Percentiles rank a stretch among this genome's conserved stretches.
Evolutionary conservation across 2,329 filamentous ascomycete species (phyloP).

Genomic region (Rugonectria rugulosa): DNA sequence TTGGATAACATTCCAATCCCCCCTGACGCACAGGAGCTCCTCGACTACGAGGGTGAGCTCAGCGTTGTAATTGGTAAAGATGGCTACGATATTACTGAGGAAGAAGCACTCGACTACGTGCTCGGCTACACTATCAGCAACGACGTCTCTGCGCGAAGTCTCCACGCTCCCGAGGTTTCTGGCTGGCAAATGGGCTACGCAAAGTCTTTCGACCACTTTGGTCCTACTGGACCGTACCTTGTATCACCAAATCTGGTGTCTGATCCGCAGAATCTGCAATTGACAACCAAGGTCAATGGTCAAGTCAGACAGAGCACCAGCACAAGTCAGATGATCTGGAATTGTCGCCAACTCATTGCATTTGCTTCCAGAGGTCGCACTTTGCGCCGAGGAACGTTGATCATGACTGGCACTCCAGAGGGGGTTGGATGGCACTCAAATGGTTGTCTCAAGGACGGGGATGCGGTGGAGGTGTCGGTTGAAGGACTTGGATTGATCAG

Average conservation of each 20-base stretch:
- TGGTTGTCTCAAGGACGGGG: too few species aligned
- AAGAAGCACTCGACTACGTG: constrained; percentile 48
- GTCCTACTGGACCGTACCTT: constrained; percentile 53
- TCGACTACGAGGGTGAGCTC: constrained; percentile 53
- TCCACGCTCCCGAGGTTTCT: too few species aligned
- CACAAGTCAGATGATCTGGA: constrained; percentile 62
- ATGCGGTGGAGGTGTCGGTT: too few species aligned
- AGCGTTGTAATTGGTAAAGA: constrained; percentile 48
- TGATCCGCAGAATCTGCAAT: constrained; percentile 41
- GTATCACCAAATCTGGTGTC: constrained; percentile 40
- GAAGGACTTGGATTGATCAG: too few species aligned
- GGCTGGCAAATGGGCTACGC: too few species aligned
- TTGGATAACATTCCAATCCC: too few species aligned
- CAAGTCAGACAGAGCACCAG: constrained; percentile 46
- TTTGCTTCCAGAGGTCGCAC: constrained; percentile 68
- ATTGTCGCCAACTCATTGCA: constrained; percentile 61
- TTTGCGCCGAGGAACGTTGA: constrained; percentile 65
- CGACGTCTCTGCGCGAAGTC: constrained; percentile 47
- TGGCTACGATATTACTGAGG: constrained; percentile 49
- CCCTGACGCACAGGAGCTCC: too few species aligned
- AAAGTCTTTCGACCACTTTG: constrained; percentile 58
- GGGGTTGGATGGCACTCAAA: too few species aligned
- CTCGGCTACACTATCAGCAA: constrained; percentile 50
- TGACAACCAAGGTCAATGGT: constrained; percentile 47
- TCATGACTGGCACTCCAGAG: constrained; percentile 67